Percentiles rank a stretch among this genome's conserved stretches.
phyloP scores from a whole-genome alignment of 306 rosid species.

The Medicago arabica region DNA sequence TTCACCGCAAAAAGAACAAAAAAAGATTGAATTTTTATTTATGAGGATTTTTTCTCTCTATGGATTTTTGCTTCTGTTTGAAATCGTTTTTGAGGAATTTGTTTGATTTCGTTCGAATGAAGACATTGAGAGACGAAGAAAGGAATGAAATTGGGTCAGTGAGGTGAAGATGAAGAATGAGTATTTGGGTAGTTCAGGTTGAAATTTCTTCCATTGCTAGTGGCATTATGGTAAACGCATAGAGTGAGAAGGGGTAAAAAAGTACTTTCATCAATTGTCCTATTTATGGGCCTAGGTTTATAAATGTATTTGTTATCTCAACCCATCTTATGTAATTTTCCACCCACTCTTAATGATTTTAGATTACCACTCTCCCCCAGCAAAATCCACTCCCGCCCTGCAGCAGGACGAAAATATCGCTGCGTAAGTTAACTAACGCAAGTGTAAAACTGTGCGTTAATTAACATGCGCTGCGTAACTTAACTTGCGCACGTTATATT shows the following conservation, averaged over 20 bases:
- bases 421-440: no score
- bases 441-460: no score
- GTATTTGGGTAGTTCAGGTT: background rate
- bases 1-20: background rate
- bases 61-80: background rate
- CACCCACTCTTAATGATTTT: background rate
- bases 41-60: background rate
- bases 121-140: slow-evolving; percentile 6
- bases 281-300: background rate
- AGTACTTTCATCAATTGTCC: background rate
- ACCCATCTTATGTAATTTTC: background rate
- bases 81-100: background rate
- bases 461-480: no score
- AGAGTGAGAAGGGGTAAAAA: background rate
- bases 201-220: slow-evolving; percentile 31
- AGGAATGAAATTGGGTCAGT: slow-evolving; percentile 7
- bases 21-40: background rate
- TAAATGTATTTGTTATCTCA: background rate
- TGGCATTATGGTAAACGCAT: slow-evolving; percentile 22
- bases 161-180: slow-evolving; percentile 11
- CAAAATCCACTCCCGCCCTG: no score
- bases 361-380: no score
- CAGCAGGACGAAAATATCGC: no score
- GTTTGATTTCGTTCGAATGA: background rate
- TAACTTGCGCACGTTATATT: no score